These are phyloP conservation scores for Suillus paluster DNA, from an alignment of 768 basidiomycete genomes.

Conservation along the genomic window DNA sequence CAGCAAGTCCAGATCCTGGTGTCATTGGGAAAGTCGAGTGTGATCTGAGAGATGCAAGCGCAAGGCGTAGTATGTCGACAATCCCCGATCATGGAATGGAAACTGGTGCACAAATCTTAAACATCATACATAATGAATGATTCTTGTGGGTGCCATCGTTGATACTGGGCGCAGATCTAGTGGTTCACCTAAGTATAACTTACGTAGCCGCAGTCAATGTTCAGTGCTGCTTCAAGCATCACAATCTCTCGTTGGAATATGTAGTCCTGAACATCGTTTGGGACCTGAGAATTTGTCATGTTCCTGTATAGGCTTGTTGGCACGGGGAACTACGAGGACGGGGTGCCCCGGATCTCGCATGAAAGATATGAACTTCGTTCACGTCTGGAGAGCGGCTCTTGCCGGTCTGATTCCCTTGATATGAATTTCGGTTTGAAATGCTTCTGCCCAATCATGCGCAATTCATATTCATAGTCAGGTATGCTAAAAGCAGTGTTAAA, in stretches of 20 bases:
- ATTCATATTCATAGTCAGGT: neutral
- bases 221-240: neutral
- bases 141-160: neutral
- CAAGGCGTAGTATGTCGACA: neutral
- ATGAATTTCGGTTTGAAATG: neutral
- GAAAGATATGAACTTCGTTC: neutral
- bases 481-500: neutral
- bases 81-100: neutral
- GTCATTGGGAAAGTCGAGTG: neutral
- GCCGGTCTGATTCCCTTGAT: slow-evolving; percentile 3
- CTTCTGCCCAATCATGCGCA: neutral
- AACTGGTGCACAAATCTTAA: neutral
- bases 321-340: neutral
- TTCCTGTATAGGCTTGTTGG: neutral
- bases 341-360: neutral
- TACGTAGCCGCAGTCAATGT: neutral
- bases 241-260: neutral
- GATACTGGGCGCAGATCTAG: too few species aligned
- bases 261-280: neutral
- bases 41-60: neutral
- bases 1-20: neutral
- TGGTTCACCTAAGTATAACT: neutral
- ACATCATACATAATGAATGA: neutral
- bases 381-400: neutral
- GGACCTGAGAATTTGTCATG: neutral